Evolutionary conservation across 805 yeast genomes (phyloP).

Genomic region (Metschnikowia hibisci): DNA sequence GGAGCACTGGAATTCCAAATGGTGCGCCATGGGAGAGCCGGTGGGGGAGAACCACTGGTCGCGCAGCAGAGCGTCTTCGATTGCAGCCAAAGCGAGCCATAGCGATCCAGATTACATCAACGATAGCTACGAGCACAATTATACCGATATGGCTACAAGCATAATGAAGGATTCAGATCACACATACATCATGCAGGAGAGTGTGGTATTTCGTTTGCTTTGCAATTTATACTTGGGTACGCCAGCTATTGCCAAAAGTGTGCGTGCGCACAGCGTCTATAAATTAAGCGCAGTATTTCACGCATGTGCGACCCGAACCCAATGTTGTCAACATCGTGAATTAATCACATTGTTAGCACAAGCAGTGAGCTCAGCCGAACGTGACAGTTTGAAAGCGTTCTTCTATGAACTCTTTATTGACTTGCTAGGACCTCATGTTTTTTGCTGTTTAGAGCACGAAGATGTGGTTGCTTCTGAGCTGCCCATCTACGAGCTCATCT

Average conservation of each 20-base stretch:
- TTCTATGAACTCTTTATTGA: slow-evolving; percentile 15
- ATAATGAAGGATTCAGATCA: neutral
- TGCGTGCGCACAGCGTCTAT: slow-evolving; percentile 7
- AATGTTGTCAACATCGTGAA: slow-evolving; percentile 12
- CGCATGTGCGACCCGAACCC: slow-evolving; percentile 12
- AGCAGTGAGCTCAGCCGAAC: slow-evolving; percentile 11
- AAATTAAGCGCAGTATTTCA: slow-evolving; percentile 12
- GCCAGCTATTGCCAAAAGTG: slow-evolving; percentile 9
- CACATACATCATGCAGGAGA: slow-evolving; percentile 7
- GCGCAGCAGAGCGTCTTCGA: neutral
- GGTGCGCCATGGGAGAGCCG: slow-evolving; percentile 4
- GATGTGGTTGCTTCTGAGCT: slow-evolving; percentile 15
- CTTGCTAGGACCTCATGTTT: slow-evolving; percentile 13
- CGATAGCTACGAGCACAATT: slow-evolving; percentile 1
- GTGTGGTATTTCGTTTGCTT: slow-evolving; percentile 11
- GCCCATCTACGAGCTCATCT: slow-evolving; percentile 13
- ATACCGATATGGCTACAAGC: slow-evolving; percentile 1
- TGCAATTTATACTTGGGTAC: slow-evolving; percentile 16
- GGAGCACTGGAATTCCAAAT: slow-evolving; percentile 17
- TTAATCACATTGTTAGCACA: slow-evolving; percentile 12
- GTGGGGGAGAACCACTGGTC: slow-evolving; percentile 5
- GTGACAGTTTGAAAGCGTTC: slow-evolving; percentile 10
- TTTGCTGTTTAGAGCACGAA: slow-evolving; percentile 15
- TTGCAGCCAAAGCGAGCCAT: neutral
- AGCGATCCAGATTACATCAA: neutral